A percentile compares a stretch with the other conserved stretches of the same genome.
phyloP scores from a whole-genome alignment of 345 rosid species.

The Gynandropsis gynandra region DNA sequence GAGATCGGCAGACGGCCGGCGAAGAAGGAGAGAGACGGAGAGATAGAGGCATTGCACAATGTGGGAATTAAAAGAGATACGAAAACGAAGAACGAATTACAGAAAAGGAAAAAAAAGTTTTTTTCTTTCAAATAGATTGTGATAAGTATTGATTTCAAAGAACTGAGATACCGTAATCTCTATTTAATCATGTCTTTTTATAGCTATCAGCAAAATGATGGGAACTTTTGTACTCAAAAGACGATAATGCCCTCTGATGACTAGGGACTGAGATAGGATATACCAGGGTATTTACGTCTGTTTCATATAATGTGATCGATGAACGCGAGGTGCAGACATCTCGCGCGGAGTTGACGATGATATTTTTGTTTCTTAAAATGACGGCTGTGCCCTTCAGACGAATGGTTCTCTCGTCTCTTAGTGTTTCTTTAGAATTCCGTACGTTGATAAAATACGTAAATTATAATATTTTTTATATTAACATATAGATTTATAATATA shows the following conservation, averaged over 20 bases:
- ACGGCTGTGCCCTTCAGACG: too few relatives aligned
- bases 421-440: too few relatives aligned
- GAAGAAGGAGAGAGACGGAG: constrained; percentile 28
- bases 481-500: too few relatives aligned
- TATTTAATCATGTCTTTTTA: background rate
- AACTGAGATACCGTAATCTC: background rate
- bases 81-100: constrained; percentile 12
- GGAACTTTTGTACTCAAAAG: too few relatives aligned
- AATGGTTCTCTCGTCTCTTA: too few relatives aligned
- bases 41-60: constrained; percentile 26
- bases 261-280: background rate
- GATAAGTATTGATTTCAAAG: constrained; percentile 3
- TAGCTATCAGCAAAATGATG: too few relatives aligned
- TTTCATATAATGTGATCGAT: background rate
- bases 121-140: background rate
- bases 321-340: constrained; percentile 12
- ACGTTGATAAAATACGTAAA: too few relatives aligned
- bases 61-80: background rate
- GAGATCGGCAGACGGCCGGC: constrained; percentile 28
- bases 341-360: too few relatives aligned
- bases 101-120: background rate
- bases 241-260: constrained; percentile 12
- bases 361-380: too few relatives aligned
- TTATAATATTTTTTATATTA: too few relatives aligned
- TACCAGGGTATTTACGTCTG: background rate